These are phyloP conservation scores for Tulasnella sp. DNA, from an alignment of 768 basidiomycete genomes.

Conservation along the genomic window DNA sequence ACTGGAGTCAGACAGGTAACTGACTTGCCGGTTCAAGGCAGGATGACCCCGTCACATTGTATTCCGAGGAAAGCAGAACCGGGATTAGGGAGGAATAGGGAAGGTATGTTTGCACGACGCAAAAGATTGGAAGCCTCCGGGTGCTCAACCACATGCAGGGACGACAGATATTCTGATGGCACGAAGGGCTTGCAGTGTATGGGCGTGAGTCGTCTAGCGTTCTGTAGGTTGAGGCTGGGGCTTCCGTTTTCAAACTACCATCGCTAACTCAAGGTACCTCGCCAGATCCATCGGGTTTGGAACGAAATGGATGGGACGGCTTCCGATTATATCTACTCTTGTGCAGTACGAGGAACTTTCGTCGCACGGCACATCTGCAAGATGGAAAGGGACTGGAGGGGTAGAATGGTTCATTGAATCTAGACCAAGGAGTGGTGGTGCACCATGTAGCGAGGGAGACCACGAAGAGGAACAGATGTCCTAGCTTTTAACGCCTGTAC, in stretches of 20 bases:
- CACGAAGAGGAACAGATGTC: neutral
- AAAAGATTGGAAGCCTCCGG: too few relatives aligned
- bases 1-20: constrained; percentile 2
- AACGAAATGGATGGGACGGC: neutral
- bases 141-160: too few relatives aligned
- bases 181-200: too few relatives aligned
- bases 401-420: neutral
- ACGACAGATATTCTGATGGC: too few relatives aligned
- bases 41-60: neutral
- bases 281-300: neutral
- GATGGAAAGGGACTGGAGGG: neutral
- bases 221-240: neutral
- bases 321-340: neutral
- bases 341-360: neutral
- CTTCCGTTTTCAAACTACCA: neutral
- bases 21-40: neutral
- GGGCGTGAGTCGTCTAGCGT: too few relatives aligned
- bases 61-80: neutral
- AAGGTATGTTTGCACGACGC: neutral
- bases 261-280: neutral
- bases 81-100: neutral
- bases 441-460: neutral
- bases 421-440: neutral
- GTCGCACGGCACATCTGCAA: neutral
- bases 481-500: neutral